phyloP scores from a whole-genome alignment of 176 grass and related monocot species.

The Phragmites australis region DNA sequence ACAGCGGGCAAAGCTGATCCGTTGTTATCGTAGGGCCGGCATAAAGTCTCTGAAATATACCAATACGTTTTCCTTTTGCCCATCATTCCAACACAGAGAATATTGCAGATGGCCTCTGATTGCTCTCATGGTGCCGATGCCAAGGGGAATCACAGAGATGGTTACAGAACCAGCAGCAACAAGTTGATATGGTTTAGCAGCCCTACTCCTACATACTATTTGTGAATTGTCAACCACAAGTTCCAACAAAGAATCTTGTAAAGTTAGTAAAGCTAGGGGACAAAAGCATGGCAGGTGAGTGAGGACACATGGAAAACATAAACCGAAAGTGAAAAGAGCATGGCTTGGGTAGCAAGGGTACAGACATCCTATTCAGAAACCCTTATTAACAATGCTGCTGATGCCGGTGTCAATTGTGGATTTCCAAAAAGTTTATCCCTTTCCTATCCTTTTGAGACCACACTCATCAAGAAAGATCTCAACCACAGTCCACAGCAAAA shows the following conservation, averaged over 20 bases:
- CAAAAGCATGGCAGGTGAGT: slow-evolving; percentile 35
- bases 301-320: slow-evolving; percentile 40
- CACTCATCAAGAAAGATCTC: slow-evolving; percentile 33
- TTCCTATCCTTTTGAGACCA: slow-evolving; percentile 35
- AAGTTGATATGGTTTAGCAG: slow-evolving; percentile 24
- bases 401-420: slow-evolving; percentile 34
- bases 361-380: slow-evolving; percentile 41
- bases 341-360: slow-evolving; percentile 17
- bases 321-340: slow-evolving; percentile 28
- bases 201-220: slow-evolving; percentile 26
- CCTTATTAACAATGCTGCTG: slow-evolving; percentile 35
- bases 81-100: slow-evolving; percentile 1
- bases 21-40: slow-evolving; percentile 7
- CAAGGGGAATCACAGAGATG: background rate
- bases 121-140: slow-evolving; percentile 15
- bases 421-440: slow-evolving; percentile 38
- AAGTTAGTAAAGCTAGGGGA: slow-evolving; percentile 50
- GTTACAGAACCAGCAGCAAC: background rate
- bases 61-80: background rate
- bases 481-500: background rate
- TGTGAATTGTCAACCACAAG: slow-evolving; percentile 41
- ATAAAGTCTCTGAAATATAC: background rate
- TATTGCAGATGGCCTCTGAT: background rate
- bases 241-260: slow-evolving; percentile 59
- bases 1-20: slow-evolving; percentile 8